These are phyloP conservation scores for Ophiostoma piceae DNA, from an alignment of 2,329 filamentous ascomycete species.

Conservation along the genomic window DNA sequence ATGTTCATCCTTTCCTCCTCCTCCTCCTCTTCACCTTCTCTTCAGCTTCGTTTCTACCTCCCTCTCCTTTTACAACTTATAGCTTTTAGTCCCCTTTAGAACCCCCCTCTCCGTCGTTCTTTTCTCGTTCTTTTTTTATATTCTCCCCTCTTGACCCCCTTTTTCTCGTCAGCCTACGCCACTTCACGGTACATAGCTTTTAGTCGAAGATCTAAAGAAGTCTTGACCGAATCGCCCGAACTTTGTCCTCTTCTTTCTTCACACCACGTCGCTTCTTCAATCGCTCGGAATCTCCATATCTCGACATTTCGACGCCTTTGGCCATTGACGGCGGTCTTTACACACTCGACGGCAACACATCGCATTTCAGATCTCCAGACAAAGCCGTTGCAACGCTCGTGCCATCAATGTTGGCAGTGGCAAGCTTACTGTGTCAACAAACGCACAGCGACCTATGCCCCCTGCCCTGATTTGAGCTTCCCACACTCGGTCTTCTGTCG, in stretches of 20 bases:
- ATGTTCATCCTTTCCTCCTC: neutral
- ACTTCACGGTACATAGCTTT: constrained; percentile 7
- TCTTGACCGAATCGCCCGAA: constrained; percentile 9
- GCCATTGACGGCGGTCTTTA: neutral
- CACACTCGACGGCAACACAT: neutral
- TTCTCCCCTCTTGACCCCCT: constrained; percentile 3
- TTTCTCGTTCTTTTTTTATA: constrained; percentile 18
- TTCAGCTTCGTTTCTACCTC: constrained; percentile 17
- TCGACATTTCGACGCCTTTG: neutral
- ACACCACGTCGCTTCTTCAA: constrained; percentile 6
- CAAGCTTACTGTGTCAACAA: constrained; percentile 2
- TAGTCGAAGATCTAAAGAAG: constrained; percentile 14
- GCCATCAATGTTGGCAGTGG: constrained; percentile 13
- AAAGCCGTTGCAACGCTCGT: neutral
- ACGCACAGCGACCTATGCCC: neutral
- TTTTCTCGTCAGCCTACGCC: constrained; percentile 11
- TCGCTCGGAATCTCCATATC: neutral
- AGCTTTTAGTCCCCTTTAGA: constrained; percentile 19
- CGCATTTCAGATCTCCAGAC: neutral
- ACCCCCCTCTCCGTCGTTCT: neutral
- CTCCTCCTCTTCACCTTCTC: neutral
- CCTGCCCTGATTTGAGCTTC: constrained; percentile 11
- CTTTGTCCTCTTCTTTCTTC: neutral
- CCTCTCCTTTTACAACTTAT: constrained; percentile 14
- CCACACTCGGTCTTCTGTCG: neutral